A percentile compares a stretch with the other conserved stretches of the same genome.
Evolutionary conservation across 1,284 basidiomycete genomes (phyloP).

Genomic region (Malassezia furfur): DNA sequence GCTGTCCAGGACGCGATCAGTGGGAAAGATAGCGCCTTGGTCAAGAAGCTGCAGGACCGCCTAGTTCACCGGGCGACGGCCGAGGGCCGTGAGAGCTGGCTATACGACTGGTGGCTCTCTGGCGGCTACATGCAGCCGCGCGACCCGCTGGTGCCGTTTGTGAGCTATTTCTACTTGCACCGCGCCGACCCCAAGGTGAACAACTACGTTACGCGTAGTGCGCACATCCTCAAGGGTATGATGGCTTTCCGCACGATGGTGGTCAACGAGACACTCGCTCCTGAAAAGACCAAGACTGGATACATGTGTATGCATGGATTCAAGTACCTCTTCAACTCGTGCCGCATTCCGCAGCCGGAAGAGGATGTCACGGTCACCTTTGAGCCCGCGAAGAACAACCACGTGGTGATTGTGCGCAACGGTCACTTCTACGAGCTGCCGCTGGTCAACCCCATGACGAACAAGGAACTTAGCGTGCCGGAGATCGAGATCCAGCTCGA

Average conservation of each 20-base stretch:
- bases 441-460: conserved; percentile 52
- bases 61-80: conserved; percentile 61
- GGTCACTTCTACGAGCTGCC: conserved; percentile 77
- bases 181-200: conserved; percentile 53
- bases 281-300: conserved; percentile 71
- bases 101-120: conserved; percentile 97
- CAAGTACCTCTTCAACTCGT: conserved; percentile 93
- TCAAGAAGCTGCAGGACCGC: conserved; percentile 67
- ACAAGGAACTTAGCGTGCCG: conserved; percentile 61
- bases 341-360: conserved; percentile 71
- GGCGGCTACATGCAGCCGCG: conserved; percentile 58
- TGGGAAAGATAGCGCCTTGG: conserved; percentile 64
- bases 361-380: conserved; percentile 78
- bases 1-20: conserved; percentile 54
- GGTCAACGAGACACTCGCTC: conserved; percentile 62
- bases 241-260: conserved; percentile 41
- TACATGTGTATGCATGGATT: conserved; percentile 93
- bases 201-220: conserved; percentile 33
- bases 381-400: conserved; percentile 66
- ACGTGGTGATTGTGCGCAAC: conserved; percentile 81
- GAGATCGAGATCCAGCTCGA: conserved; percentile 76
- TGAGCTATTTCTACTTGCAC: conserved; percentile 92
- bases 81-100: conserved; percentile 63
- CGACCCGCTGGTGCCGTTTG: conserved; percentile 83
- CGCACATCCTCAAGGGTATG: conserved; percentile 42